These are phyloP conservation scores for Teunomyces barrocoloradensis DNA, from an alignment of 805 yeast genomes.

Conservation along the genomic window DNA sequence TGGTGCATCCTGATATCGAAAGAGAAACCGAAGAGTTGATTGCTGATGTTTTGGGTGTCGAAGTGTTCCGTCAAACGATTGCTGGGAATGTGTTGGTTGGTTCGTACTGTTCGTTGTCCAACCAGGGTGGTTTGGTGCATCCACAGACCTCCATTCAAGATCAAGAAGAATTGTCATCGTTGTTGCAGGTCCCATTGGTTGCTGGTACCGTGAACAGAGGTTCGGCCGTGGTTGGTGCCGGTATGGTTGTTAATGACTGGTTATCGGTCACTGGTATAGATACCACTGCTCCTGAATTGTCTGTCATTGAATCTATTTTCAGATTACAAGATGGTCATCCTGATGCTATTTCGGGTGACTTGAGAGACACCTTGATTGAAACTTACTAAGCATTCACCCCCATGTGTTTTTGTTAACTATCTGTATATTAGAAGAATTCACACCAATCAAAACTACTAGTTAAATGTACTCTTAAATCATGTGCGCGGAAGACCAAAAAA, in stretches of 20 bases:
- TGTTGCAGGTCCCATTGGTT: conserved; percentile 94
- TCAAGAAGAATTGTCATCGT: conserved; percentile 94
- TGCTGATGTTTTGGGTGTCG: conserved; percentile 97
- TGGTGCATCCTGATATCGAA: conserved; percentile 98
- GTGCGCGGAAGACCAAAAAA: no score
- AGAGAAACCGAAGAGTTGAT: conserved; percentile 98
- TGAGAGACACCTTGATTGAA: conserved; percentile 90
- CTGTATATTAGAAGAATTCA: conserved; percentile 3
- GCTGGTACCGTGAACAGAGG: conserved; percentile 99
- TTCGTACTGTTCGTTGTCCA: conserved; percentile 88
- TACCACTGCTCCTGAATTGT: conserved; percentile 97
- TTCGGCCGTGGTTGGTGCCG: conserved; percentile 96
- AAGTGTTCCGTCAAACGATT: conserved; percentile 97
- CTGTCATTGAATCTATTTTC: conserved; percentile 95
- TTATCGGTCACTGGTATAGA: conserved; percentile 94
- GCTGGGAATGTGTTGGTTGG: conserved; percentile 98
- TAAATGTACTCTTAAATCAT: no score
- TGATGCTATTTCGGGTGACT: conserved; percentile 76
- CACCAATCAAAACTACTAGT: not conserved
- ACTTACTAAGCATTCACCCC: conserved; percentile 51
- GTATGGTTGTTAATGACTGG: conserved; percentile 98
- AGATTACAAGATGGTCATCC: conserved; percentile 90
- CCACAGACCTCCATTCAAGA: conserved; percentile 97
- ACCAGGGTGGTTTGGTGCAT: conserved; percentile 98
- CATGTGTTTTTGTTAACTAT: not conserved